phyloP scores from a whole-genome alignment of 371 early-diverging fungal species.

The Lichtheimia ramosa region DNA sequence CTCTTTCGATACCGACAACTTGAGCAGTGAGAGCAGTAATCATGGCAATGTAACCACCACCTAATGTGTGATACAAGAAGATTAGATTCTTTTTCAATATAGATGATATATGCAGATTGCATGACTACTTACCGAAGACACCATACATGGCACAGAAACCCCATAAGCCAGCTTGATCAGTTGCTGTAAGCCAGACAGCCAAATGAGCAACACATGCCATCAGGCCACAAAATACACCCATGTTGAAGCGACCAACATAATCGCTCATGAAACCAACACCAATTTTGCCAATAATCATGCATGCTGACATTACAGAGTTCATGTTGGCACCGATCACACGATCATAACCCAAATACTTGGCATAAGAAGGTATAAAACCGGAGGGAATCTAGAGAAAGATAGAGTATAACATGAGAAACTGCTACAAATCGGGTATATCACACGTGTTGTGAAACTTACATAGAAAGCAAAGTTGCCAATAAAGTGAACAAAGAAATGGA shows the following conservation, averaged over 20 bases:
- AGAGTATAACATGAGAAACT: not conserved
- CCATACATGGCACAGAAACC: constrained; percentile 50
- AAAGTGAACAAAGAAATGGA: constrained; percentile 28
- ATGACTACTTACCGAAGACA: constrained; percentile 34
- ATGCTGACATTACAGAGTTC: constrained; percentile 46
- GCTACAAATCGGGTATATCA: not conserved
- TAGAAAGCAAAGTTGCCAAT: constrained; percentile 37
- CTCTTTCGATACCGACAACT: constrained; percentile 47
- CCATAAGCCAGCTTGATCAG: constrained; percentile 35
- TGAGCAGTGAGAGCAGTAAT: constrained; percentile 49
- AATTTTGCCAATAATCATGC: constrained; percentile 48
- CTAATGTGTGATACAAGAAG: constrained; percentile 4
- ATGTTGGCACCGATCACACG: constrained; percentile 33
- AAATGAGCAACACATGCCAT: constrained; percentile 44
- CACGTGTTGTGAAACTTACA: constrained; percentile 10
- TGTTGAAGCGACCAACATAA: constrained; percentile 57
- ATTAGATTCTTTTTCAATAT: too few relatives aligned
- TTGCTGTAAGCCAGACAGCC: constrained; percentile 43
- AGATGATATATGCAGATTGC: too few relatives aligned
- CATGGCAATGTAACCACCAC: constrained; percentile 59
- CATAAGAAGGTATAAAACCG: constrained; percentile 25
- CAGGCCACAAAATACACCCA: constrained; percentile 43
- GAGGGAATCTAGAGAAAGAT: constrained; percentile 7
- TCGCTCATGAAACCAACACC: constrained; percentile 53
- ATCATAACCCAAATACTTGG: constrained; percentile 29